Conservation (phyloP, 2,329 filamentous ascomycete genomes). For the Hortaea werneckii region DNA sequence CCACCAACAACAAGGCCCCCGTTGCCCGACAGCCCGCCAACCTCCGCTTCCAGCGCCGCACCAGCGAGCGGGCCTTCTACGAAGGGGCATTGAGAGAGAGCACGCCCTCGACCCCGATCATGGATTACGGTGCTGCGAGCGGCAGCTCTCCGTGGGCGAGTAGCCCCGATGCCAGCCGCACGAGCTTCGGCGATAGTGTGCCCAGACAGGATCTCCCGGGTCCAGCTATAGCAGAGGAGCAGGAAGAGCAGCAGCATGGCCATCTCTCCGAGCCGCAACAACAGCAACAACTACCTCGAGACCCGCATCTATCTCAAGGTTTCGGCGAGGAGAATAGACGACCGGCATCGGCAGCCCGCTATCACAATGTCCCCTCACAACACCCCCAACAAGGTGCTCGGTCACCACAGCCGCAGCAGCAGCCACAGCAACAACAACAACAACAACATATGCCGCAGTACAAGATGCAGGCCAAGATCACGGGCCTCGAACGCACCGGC, state of each 20-base stretch:
- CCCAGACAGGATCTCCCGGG: conserved; percentile 18
- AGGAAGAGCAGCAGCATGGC: background rate
- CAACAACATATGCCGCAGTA: conserved; percentile 25
- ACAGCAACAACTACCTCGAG: conserved; percentile 26
- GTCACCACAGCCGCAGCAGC: background rate
- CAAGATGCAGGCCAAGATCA: conserved; percentile 90
- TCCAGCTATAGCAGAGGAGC: conserved; percentile 14
- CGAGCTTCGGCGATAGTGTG: conserved; percentile 31
- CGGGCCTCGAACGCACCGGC: conserved; percentile 79
- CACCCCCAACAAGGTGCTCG: conserved; percentile 8
- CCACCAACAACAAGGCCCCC: conserved; percentile 12
- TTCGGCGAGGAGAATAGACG: conserved; percentile 20
- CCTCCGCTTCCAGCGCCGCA: conserved; percentile 27
- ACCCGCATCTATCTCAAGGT: conserved; percentile 18
- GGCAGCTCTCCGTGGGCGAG: conserved; percentile 56
- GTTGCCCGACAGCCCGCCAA: conserved; percentile 10
- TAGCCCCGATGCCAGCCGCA: conserved; percentile 44
- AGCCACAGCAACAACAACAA: conserved; percentile 26
- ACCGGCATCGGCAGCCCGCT: conserved; percentile 17
- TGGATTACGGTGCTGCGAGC: conserved; percentile 54
- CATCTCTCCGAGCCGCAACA: conserved; percentile 16
- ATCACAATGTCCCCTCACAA: conserved; percentile 18
- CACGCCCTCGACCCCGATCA: conserved; percentile 25
- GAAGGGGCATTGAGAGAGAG: conserved; percentile 19
- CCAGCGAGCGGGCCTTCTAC: conserved; percentile 23